These are phyloP conservation scores for Malus fusca DNA, from an alignment of 306 rosid species.

Conservation along the genomic window DNA sequence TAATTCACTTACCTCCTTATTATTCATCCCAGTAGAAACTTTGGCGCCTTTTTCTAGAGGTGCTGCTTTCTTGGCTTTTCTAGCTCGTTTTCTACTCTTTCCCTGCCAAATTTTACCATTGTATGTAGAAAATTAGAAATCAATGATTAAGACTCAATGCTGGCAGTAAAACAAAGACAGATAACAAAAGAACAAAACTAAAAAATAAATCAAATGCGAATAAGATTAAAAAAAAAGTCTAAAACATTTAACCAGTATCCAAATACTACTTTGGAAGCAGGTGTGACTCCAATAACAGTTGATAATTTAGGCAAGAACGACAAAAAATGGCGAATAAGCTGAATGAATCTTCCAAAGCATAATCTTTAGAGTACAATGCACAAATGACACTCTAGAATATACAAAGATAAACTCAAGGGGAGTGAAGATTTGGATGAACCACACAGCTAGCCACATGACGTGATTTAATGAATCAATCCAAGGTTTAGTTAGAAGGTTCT, in stretches of 20 bases:
- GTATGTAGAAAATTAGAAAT: not conserved
- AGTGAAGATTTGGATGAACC: not conserved
- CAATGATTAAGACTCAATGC: not conserved
- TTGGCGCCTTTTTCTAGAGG: not conserved
- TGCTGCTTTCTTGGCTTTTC: not conserved
- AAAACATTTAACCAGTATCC: not conserved
- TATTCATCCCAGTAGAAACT: not conserved
- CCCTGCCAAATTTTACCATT: not conserved
- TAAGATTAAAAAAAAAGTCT: not conserved
- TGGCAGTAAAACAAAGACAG: not conserved
- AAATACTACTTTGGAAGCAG: not conserved
- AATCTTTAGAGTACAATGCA: not conserved
- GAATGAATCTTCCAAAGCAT: not conserved
- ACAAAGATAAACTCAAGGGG: not conserved
- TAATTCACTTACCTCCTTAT: not conserved
- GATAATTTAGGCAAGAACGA: not conserved
- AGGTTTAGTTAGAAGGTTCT: not conserved
- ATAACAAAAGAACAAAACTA: not conserved
- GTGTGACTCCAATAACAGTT: not conserved
- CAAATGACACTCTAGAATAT: not conserved
- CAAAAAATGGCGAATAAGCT: not conserved
- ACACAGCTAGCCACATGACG: not conserved
- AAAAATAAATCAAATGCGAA: not conserved
- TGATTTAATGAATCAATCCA: not conserved
- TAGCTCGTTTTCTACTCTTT: conserved; percentile 9